Percentiles rank a stretch among this genome's conserved stretches.
Conservation (phyloP, 192 early-diverging fungal genomes). For the Pecoramyces ruminantium region DNA sequence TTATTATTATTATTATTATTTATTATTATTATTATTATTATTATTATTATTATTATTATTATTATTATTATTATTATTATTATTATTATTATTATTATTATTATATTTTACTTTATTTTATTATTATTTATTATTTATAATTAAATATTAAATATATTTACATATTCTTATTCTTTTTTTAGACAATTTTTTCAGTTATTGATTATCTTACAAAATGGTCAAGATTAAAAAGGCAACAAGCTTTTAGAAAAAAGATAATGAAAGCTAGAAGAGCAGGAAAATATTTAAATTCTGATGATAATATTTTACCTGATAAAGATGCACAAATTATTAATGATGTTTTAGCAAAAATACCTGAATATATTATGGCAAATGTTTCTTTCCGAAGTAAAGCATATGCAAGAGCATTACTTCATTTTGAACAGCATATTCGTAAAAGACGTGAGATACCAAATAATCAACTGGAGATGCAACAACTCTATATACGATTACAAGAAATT, state of each 20-base stretch:
- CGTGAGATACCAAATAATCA: not conserved
- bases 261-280: conserved; percentile 4
- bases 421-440: conserved; percentile 32
- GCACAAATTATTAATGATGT: conserved; percentile 18
- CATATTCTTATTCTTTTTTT: conserved; percentile 4
- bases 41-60: no score
- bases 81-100: no score
- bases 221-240: conserved; percentile 7
- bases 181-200: conserved; percentile 22
- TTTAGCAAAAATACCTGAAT: conserved; percentile 38
- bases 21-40: no score
- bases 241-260: conserved; percentile 7
- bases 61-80: no score
- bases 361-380: conserved; percentile 40
- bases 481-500: conserved; percentile 33
- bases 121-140: no score
- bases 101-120: no score
- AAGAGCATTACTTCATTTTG: conserved; percentile 50
- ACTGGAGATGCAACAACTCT: conserved; percentile 17
- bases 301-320: not conserved
- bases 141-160: no score
- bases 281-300: conserved; percentile 9
- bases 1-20: no score
- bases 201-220: conserved; percentile 35
- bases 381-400: conserved; percentile 41